Conservation (phyloP, 345 rosid genomes). For the Lepidium africanum region DNA sequence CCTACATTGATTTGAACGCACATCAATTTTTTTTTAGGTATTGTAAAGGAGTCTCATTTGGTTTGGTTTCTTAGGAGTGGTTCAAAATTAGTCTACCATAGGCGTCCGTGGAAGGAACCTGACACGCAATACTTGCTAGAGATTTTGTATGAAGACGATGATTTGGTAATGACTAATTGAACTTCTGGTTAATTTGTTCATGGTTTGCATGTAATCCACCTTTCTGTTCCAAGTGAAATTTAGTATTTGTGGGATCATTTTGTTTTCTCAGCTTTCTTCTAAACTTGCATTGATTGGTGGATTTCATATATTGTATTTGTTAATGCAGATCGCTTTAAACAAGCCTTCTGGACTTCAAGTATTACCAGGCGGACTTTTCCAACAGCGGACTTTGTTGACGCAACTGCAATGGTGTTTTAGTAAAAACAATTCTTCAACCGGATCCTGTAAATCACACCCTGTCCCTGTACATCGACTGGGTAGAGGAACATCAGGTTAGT, state of each 20-base stretch:
- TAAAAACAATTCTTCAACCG: conserved; percentile 23
- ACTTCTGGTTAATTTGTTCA: neutral
- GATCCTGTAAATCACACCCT: conserved; percentile 41
- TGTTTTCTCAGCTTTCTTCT: neutral
- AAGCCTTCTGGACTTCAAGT: conserved; percentile 95
- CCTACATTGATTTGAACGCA: neutral
- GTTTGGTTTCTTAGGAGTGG: conserved; percentile 35
- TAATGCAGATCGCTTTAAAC: conserved; percentile 66
- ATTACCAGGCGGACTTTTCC: conserved; percentile 89
- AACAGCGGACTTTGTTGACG: conserved; percentile 74
- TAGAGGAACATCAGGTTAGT: conserved; percentile 85
- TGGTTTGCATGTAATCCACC: neutral
- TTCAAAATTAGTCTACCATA: conserved; percentile 57
- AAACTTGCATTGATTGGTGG: neutral
- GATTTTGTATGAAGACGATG: conserved; percentile 62
- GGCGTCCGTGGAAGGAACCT: conserved; percentile 93
- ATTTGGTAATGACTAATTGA: conserved; percentile 38
- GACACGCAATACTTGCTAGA: conserved; percentile 50
- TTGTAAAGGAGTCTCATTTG: neutral
- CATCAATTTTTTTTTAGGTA: neutral
- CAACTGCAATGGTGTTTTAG: conserved; percentile 65
- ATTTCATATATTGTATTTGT: conserved; percentile 2
- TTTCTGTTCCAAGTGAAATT: neutral
- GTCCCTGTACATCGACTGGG: conserved; percentile 91
- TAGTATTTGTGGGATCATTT: neutral